Evolutionary conservation across 1,284 basidiomycete genomes (phyloP), one percentile per base, ranked within the genome.

Genomic region (Sporisorium exsertum): DNA sequence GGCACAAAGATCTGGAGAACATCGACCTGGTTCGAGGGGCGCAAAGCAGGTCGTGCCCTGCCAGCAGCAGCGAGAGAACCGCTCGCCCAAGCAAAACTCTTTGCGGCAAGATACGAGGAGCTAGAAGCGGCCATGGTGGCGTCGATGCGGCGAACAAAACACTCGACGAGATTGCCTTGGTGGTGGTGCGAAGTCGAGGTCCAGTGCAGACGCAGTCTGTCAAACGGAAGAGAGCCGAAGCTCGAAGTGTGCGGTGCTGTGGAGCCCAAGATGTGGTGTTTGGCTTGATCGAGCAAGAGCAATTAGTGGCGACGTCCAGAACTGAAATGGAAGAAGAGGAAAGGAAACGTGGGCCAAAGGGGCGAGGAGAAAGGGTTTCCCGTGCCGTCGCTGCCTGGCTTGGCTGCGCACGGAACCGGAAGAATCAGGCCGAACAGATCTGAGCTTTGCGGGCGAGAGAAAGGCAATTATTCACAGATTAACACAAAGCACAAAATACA

Each of bases 1-100:
- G 77, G 77, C 7, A 60, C 73, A 26, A 79, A 79, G 66, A 77
- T 66, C 22, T 76, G 64, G 32, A 79, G 64, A 15, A 79, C 65
- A 20, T 79, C 77, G 47, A 55, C n/a, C 58, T 79, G 77, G 35
- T 20, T 58, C 26, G 27, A 33, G 16, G 65, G 67, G 27, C 63
- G 70, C 43, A 68, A 43, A 2, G 61, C 35, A 20, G 66, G 73
- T 45, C 64, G 62, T 27, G 64, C 55, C 27, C 64, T 46, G 40
- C 62, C 66, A 9, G 77, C 70, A 22, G 74, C 73, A 18, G 58
- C 63, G 15, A 79, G 57, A 2, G 69, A 72, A 46, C 67, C 66
- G 20, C 66, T 70, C 29, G 77, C 77, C 57, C 71, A 71, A 13
- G 77, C 62, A 47, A 77, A n/a, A 54, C 73, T 54, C 62, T 68